Base-by-base conservation (phyloP, 371 early-diverging fungal species). In the Syncephalis plumigaleata region DNA sequence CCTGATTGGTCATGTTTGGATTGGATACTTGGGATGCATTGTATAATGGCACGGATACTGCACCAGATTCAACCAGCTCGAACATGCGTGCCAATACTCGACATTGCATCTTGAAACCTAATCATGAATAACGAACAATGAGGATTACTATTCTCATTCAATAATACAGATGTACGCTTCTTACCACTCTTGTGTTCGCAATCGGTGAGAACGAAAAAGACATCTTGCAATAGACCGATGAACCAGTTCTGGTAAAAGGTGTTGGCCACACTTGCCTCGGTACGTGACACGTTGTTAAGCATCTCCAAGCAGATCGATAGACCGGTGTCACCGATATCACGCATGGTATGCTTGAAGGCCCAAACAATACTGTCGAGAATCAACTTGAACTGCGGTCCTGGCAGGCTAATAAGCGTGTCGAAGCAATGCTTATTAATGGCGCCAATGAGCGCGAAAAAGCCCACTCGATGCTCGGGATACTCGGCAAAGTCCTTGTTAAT, bases 261-360 rank as follows among this genome's bases (percentile, higher is more conserved):
- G 51, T 84, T 82, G 11, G 87, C 73, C 50, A 90, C 69, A n/a
- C 61, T 54, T 3, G 79, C 68, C 43, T 91, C 93, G 38, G 81
- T 68, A 16, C 68, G 64, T 5, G 76, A 60, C 47, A 77, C 55
- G 59, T 92, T 89, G 49, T 71, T 78, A 53, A 97, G 67, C 56
- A 98, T 58, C 42, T 92, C 93, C 18, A 73, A 65, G 42, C 85
- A 79, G 44, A 91, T 92, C 17, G 64, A 68, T 43, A 97, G 75
- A 22, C 91, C 88, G 39, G 77, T 65, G 48, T 98, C 97, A 44
- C 91, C 83, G 62, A 98, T 91, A 58, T 98, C 97, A 52, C 94
- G 78, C 84, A 88, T 84, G 0, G 94, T 91, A 64, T 98, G 98
- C 70, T 96, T 97, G 71, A 96, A 89, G n/a, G 82, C 93, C 95